Conservation (phyloP, 2,329 filamentous ascomycete species). For the Myriosclerotinia scirpicola region DNA sequence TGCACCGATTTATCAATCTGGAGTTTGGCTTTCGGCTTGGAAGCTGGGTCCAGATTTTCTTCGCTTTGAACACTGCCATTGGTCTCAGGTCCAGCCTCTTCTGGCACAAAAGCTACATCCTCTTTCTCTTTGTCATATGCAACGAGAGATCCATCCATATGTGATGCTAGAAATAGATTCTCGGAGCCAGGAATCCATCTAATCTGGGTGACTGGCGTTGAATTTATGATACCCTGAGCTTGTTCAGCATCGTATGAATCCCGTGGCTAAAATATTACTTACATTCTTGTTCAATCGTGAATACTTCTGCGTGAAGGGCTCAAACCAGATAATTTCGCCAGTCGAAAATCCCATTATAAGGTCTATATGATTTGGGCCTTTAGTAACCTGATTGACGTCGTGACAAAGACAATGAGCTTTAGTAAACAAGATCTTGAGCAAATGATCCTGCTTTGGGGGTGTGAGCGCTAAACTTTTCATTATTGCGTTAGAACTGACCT, state of each 20-base stretch:
- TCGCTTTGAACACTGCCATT: conserved; percentile 39
- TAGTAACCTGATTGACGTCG: conserved; percentile 83
- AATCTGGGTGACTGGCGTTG: conserved; percentile 81
- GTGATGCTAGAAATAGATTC: conserved; percentile 85
- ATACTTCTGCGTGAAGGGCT: conserved; percentile 94
- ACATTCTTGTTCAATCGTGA: conserved; percentile 94
- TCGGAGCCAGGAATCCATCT: conserved; percentile 94
- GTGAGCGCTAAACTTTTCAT: conserved; percentile 34
- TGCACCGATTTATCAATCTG: conserved; percentile 87
- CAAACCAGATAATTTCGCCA: conserved; percentile 97
- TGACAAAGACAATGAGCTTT: conserved; percentile 95
- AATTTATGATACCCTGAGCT: conserved; percentile 78
- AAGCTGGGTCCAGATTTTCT: conserved; percentile 39
- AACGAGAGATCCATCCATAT: conserved; percentile 86
- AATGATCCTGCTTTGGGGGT: conserved; percentile 67
- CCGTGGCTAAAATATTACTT: conserved; percentile 35
- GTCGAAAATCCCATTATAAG: conserved; percentile 95
- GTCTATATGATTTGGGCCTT: conserved; percentile 77
- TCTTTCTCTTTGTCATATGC: conserved; percentile 99
- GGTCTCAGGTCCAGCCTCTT: conserved; percentile 52
- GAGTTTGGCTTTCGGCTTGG: conserved; percentile 48
- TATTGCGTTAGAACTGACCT: conserved; percentile 48
- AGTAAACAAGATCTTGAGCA: conserved; percentile 95
- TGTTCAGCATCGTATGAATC: conserved; percentile 23
- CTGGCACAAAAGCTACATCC: conserved; percentile 74